phyloP scores from a whole-genome alignment of 257 asterid genomes.

The Coffea eugenioides region DNA sequence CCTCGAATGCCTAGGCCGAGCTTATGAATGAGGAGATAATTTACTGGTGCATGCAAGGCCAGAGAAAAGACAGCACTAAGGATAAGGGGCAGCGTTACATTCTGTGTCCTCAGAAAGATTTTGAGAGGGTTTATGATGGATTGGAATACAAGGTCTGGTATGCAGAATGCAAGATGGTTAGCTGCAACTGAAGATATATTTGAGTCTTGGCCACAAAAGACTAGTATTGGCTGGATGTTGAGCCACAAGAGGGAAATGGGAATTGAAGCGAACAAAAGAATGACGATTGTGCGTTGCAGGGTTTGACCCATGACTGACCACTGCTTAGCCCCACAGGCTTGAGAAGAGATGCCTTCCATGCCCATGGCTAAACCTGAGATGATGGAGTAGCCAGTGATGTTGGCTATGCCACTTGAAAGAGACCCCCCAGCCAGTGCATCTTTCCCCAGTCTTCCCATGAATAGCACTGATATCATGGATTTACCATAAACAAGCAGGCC shows the following conservation, averaged over 20 bases:
- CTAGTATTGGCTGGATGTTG: constrained; percentile 48
- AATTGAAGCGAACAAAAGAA: constrained; percentile 45
- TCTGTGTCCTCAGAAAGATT: constrained; percentile 54
- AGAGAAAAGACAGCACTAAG: constrained; percentile 42
- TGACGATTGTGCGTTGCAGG: constrained; percentile 47
- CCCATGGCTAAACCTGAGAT: constrained; percentile 70
- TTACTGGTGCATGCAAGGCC: constrained; percentile 50
- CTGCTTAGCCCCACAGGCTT: constrained; percentile 75
- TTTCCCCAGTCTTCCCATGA: constrained; percentile 65
- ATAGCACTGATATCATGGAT: constrained; percentile 61
- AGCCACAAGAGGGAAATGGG: constrained; percentile 72
- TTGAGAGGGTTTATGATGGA: constrained; percentile 58
- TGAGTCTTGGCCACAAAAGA: constrained; percentile 50
- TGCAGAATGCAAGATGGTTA: constrained; percentile 43
- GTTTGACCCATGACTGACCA: constrained; percentile 49
- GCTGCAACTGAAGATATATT: constrained; percentile 54
- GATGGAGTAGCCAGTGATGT: constrained; percentile 71
- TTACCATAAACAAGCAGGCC: constrained; percentile 57
- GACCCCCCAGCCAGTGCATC: constrained; percentile 75
- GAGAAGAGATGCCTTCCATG: constrained; percentile 66
- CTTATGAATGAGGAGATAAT: constrained; percentile 29
- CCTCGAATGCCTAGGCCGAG: constrained; percentile 54
- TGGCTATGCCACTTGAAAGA: constrained; percentile 64
- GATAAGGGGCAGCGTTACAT: constrained; percentile 50
- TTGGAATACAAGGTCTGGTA: constrained; percentile 54